Percentiles rank a stretch among this genome's conserved stretches.
phyloP scores from a whole-genome alignment of 257 asterid genomes.

The Vinca minor region DNA sequence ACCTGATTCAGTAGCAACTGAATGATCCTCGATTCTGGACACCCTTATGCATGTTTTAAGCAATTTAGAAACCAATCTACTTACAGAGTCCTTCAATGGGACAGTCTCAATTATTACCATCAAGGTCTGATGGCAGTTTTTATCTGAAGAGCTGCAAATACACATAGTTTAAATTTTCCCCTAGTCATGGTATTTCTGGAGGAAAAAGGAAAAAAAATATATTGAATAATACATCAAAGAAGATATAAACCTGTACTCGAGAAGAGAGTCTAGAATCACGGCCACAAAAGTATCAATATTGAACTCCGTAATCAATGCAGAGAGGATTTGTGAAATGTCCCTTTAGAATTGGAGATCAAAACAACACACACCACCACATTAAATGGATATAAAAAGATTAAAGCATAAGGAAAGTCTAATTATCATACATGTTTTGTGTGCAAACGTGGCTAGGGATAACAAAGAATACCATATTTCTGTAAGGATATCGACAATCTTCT shows the following conservation, averaged over 20 bases:
- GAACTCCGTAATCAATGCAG: constrained; percentile 57
- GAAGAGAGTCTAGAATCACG: constrained; percentile 64
- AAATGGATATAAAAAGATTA: neutral
- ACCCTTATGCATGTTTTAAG: constrained; percentile 34
- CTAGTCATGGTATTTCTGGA: neutral
- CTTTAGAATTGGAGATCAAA: constrained; percentile 33
- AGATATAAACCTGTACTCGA: constrained; percentile 52
- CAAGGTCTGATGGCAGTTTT: constrained; percentile 33
- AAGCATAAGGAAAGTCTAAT: too few species aligned
- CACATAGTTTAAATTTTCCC: neutral
- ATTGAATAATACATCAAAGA: neutral
- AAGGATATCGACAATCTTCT: constrained; percentile 54
- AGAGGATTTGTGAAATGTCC: constrained; percentile 52
- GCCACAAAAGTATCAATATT: constrained; percentile 62
- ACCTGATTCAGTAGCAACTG: constrained; percentile 47
- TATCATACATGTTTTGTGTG: neutral
- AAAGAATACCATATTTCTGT: constrained; percentile 46
- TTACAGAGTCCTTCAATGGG: constrained; percentile 50
- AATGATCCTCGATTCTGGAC: constrained; percentile 34
- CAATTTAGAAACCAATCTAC: constrained; percentile 42
- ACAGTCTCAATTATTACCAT: constrained; percentile 43
- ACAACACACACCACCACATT: constrained; percentile 5
- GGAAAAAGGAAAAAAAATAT: constrained; percentile 7
- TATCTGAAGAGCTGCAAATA: constrained; percentile 56
- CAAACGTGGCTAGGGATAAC: neutral